Percentiles rank a stretch among this genome's conserved stretches.
Evolutionary conservation across 805 yeast species (phyloP).

Genomic region (Lachancea sp.): DNA sequence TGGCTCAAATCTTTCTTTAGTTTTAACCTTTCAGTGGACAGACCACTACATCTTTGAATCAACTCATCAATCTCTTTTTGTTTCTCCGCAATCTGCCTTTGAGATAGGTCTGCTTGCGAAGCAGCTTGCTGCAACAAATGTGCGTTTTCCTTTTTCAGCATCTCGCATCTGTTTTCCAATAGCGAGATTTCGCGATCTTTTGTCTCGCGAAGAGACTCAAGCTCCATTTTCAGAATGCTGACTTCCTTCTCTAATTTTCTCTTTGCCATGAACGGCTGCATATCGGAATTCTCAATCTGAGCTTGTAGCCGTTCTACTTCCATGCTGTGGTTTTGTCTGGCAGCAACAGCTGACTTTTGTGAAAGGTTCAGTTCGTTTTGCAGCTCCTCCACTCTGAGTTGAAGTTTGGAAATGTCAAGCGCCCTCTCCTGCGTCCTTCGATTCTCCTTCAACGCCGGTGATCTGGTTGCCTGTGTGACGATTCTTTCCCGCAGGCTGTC

Average conservation of each 20-base stretch:
- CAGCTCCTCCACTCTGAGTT: constrained; percentile 36
- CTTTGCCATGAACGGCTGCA: constrained; percentile 12
- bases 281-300: constrained; percentile 8
- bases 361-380: constrained; percentile 36
- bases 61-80: constrained; percentile 14
- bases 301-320: constrained; percentile 11
- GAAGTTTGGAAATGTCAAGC: constrained; percentile 2
- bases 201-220: constrained; percentile 14
- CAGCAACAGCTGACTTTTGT: constrained; percentile 32
- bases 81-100: constrained; percentile 9
- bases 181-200: constrained; percentile 14
- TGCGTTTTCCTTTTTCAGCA: constrained; percentile 17
- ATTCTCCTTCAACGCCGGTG: constrained; percentile 6
- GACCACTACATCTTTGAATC: constrained; percentile 10
- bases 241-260: constrained; percentile 15
- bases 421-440: constrained; percentile 5
- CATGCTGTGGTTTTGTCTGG: constrained; percentile 3
- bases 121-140: constrained; percentile 12
- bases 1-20: constrained; percentile 19
- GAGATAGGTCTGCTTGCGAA: constrained; percentile 11
- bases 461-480: constrained; percentile 5
- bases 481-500: constrained; percentile 9
- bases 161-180: constrained; percentile 14
- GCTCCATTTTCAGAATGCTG: constrained; percentile 15
- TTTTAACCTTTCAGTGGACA: constrained; percentile 10